These are phyloP conservation scores for Ophiostoma ips DNA, from an alignment of 2,329 filamentous ascomycete genomes.

Conservation along the genomic window DNA sequence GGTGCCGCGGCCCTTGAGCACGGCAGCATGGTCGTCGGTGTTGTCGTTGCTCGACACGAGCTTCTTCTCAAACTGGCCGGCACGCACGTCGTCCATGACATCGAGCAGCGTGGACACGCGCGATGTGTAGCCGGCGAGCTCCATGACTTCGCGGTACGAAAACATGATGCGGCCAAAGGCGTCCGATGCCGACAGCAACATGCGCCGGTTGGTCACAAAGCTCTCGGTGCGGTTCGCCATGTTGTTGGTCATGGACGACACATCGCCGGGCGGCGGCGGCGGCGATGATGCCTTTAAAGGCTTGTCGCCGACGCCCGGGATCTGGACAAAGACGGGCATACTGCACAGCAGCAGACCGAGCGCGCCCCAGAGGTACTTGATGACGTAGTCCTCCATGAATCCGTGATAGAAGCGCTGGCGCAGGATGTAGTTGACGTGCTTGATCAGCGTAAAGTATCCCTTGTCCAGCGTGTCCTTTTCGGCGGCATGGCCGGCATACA, in stretches of 20 bases:
- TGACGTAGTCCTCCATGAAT: slow-evolving; percentile 99
- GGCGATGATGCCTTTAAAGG: no score
- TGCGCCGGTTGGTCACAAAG: slow-evolving; percentile 86
- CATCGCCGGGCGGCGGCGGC: neutral
- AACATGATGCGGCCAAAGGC: slow-evolving; percentile 96
- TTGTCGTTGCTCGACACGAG: slow-evolving; percentile 77
- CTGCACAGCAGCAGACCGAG: slow-evolving; percentile 84
- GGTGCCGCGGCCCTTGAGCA: slow-evolving; percentile 68
- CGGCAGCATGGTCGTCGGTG: slow-evolving; percentile 66
- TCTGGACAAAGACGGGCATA: slow-evolving; percentile 88
- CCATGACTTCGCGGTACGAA: slow-evolving; percentile 93
- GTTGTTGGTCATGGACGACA: slow-evolving; percentile 20
- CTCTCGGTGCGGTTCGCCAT: slow-evolving; percentile 62
- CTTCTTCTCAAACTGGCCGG: slow-evolving; percentile 90
- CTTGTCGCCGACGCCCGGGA: slow-evolving; percentile 56
- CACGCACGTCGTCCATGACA: slow-evolving; percentile 86
- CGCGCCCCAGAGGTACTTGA: slow-evolving; percentile 98
- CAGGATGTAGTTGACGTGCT: slow-evolving; percentile 94
- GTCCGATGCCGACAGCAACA: slow-evolving; percentile 86
- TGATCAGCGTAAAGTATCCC: slow-evolving; percentile 97
- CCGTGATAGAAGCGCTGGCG: slow-evolving; percentile 86
- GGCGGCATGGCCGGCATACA: slow-evolving; percentile 82
- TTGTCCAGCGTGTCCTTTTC: slow-evolving; percentile 97
- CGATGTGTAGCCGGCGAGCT: slow-evolving; percentile 88
- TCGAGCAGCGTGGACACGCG: slow-evolving; percentile 79